Percentiles rank a stretch among this genome's conserved stretches.
These are phyloP conservation scores for Russula brevipes DNA, from an alignment of 768 basidiomycete genomes.

Conservation along the genomic window DNA sequence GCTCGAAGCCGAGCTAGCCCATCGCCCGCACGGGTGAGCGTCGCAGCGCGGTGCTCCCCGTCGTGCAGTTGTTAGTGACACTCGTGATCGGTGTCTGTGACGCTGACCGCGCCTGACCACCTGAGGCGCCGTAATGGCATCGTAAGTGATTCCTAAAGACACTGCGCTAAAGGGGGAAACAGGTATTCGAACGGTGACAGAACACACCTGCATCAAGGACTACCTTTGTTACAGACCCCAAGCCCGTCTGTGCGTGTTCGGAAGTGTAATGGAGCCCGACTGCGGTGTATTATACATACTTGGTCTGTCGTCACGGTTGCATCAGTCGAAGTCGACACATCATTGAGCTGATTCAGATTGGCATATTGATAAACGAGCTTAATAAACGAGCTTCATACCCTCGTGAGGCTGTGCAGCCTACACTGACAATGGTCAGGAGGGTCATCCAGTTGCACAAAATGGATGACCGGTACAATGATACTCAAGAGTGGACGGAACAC, in stretches of 20 bases:
- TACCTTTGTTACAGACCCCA: conserved; percentile 84
- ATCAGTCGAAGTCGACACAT: neutral
- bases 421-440: conserved; percentile 47
- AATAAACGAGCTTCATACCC: conserved; percentile 39
- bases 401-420: conserved; percentile 71
- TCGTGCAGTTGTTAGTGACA: conserved; percentile 85
- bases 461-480: too few relatives aligned
- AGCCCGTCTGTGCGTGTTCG: conserved; percentile 57
- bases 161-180: neutral
- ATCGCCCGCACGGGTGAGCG: conserved; percentile 61
- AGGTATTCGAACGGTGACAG: neutral
- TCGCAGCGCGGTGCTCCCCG: conserved; percentile 76
- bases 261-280: neutral
- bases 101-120: conserved; percentile 69
- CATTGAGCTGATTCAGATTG: neutral
- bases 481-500: too few relatives aligned
- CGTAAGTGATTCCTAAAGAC: conserved; percentile 70
- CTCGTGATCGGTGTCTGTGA: conserved; percentile 80
- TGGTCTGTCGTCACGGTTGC: conserved; percentile 66
- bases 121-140: conserved; percentile 68
- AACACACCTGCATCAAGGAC: conserved; percentile 70
- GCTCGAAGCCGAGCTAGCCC: conserved; percentile 81
- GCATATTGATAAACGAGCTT: neutral
- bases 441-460: too few relatives aligned
- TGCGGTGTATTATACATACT: conserved; percentile 48